Evolutionary conservation across 202 grass and related monocot genomes (phyloP), one percentile per base, ranked within the genome.

Genomic region (Panicum virgatum): DNA sequence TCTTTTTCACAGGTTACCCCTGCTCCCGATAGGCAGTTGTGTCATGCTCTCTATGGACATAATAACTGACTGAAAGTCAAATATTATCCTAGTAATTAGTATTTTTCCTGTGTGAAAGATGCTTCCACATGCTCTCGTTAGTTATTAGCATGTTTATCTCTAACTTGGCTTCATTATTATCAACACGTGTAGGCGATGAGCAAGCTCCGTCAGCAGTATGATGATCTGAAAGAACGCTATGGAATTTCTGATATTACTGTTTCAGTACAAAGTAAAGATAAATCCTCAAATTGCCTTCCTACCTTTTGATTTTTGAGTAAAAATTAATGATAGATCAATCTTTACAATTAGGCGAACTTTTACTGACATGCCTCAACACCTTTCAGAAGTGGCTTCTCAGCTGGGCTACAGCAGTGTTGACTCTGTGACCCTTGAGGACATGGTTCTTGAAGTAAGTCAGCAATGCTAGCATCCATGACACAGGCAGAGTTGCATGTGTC

Each of bases 171-270:
- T 39, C 16, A 56, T 20, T 13, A 7, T 34, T 42, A 37, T 50
- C 13, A 25, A 30, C 44, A 19, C 9, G 30, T 75, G 27, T 72
- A 98, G 92, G 84, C 69, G 23, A 80, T 91, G 81, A 70, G 69
- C 48, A 74, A 75, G 62, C 90, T 96, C 40, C 74, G 68, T n/a
- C 83, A 78, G 74, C 81, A 26, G 19, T 85, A 96, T 20, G 88
- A 93, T 51, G 83, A 98, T 48, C 77, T 98, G 19, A 93, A 84
- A 90, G 88, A 82, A 75, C 88, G 92, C 62, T 98, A 90, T 85
- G 89, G 75, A 76, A 76, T 79, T 34, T 94, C 90, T 61, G 96
- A 98, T 87, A 86, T 88, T 60, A 87, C 80, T 38, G 69, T 96
- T 68, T 98, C 92, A 74, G 83, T 93, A 68, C 82, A 91, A 93